phyloP scores from a whole-genome alignment of 805 yeast species.

The Candida rishiriensis region DNA sequence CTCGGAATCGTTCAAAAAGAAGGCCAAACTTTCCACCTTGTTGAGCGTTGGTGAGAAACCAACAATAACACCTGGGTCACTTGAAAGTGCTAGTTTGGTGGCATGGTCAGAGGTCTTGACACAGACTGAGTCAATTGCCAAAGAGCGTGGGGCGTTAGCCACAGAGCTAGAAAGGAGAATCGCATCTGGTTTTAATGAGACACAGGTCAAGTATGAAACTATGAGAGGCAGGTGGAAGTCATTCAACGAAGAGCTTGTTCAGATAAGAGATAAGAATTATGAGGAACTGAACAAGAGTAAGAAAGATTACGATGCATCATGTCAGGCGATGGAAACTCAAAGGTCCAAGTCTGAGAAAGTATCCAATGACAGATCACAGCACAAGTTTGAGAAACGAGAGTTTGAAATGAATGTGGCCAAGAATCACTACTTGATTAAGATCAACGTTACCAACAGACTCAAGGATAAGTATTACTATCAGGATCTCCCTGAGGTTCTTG shows the following conservation, averaged over 20 bases:
- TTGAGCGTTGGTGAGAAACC: constrained; percentile 92
- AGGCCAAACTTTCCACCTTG: constrained; percentile 60
- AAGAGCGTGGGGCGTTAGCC: constrained; percentile 57
- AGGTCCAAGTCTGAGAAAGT: constrained; percentile 68
- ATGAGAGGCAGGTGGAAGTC: constrained; percentile 52
- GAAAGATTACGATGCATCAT: constrained; percentile 72
- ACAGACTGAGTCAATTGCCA: constrained; percentile 77
- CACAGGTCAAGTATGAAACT: constrained; percentile 49
- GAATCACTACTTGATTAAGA: constrained; percentile 73
- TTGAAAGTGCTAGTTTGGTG: constrained; percentile 81
- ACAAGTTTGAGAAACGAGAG: constrained; percentile 57
- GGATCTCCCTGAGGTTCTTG: constrained; percentile 87
- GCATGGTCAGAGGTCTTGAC: constrained; percentile 86
- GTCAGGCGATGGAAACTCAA: constrained; percentile 75
- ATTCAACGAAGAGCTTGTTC: constrained; percentile 54
- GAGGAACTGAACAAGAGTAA: constrained; percentile 62
- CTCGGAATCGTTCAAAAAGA: constrained; percentile 67
- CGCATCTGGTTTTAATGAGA: constrained; percentile 52
- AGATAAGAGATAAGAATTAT: constrained; percentile 44
- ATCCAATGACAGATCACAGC: constrained; percentile 43
- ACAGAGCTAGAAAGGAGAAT: constrained; percentile 56
- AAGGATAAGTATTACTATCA: constrained; percentile 92
- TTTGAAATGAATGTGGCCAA: constrained; percentile 84
- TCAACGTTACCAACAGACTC: constrained; percentile 80
- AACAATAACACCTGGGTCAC: constrained; percentile 87